These are phyloP conservation scores for Orbilia quercus DNA, from an alignment of 2,329 filamentous ascomycete genomes.

Conservation along the genomic window DNA sequence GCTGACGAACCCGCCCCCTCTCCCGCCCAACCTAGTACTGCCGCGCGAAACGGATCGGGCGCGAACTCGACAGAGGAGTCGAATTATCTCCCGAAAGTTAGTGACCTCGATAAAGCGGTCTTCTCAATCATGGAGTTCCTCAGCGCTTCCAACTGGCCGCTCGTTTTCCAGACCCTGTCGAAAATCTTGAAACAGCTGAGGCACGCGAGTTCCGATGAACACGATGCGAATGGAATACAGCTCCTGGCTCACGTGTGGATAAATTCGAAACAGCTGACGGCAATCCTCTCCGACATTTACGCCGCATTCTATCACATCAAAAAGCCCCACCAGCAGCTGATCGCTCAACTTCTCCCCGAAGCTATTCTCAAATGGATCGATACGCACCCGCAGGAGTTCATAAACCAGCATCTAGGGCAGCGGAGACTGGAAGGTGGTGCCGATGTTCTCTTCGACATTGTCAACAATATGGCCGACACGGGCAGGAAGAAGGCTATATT, in stretches of 20 bases:
- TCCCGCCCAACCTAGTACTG: conserved; percentile 24
- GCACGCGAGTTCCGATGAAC: conserved; percentile 57
- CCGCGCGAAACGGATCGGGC: conserved; percentile 38
- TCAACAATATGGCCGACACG: conserved; percentile 71
- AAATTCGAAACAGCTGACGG: conserved; percentile 71
- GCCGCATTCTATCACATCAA: conserved; percentile 75
- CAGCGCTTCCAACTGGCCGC: conserved; percentile 73
- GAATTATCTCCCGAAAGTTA: conserved; percentile 57
- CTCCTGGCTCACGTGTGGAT: conserved; percentile 74
- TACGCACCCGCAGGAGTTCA: conserved; percentile 73
- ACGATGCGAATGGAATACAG: conserved; percentile 64
- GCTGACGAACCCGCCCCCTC: conserved; percentile 45
- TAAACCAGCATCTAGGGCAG: conserved; percentile 71
- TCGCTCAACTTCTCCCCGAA: conserved; percentile 72
- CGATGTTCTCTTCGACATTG: conserved; percentile 77
- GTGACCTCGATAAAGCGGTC: conserved; percentile 58
- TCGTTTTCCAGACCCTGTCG: conserved; percentile 64
- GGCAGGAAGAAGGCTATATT: conserved; percentile 69
- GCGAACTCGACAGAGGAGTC: conserved; percentile 40
- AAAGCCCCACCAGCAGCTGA: conserved; percentile 72
- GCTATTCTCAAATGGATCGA: conserved; percentile 75
- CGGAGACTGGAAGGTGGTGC: conserved; percentile 73
- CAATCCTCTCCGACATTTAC: conserved; percentile 74
- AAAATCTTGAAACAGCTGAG: conserved; percentile 58
- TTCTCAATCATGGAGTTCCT: conserved; percentile 70